Conservation (phyloP, 139 green algal species). For the Marvania coccoides region DNA sequence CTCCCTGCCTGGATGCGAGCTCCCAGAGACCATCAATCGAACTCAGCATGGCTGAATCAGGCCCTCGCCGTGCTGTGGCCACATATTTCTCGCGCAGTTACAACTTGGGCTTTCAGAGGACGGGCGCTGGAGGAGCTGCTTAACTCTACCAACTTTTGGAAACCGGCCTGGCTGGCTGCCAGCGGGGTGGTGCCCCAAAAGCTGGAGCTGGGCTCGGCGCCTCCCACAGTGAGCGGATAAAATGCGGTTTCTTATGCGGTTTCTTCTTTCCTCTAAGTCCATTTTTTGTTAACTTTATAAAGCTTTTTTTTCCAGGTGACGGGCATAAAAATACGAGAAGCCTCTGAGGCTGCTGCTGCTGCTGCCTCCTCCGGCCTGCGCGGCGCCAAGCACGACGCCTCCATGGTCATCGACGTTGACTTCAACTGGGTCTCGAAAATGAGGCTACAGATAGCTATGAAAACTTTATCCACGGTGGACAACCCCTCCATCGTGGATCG, state of each 20-base stretch:
- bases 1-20: conserved; percentile 7
- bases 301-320: no score
- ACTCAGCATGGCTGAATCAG: conserved; percentile 10
- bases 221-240: not conserved
- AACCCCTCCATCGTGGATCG: not conserved
- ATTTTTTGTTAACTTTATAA: no score
- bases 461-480: not conserved
- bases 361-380: not conserved
- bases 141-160: conserved; percentile 19
- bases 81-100: conserved; percentile 4
- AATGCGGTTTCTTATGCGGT: conserved; percentile 1
- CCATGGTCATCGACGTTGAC: conserved; percentile 1
- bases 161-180: conserved; percentile 6
- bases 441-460: conserved; percentile 17
- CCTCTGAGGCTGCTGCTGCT: no score
- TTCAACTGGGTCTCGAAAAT: conserved; percentile 21
- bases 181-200: conserved; percentile 1
- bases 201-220: conserved; percentile 14
- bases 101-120: not conserved
- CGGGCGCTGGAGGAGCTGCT: conserved; percentile 17
- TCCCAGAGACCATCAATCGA: not conserved
- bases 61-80: conserved; percentile 12
- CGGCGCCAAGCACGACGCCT: not conserved
- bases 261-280: no score
- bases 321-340: no score